Evolutionary conservation across 208 protist species (phyloP).

Genomic region (Willaertia magna): DNA sequence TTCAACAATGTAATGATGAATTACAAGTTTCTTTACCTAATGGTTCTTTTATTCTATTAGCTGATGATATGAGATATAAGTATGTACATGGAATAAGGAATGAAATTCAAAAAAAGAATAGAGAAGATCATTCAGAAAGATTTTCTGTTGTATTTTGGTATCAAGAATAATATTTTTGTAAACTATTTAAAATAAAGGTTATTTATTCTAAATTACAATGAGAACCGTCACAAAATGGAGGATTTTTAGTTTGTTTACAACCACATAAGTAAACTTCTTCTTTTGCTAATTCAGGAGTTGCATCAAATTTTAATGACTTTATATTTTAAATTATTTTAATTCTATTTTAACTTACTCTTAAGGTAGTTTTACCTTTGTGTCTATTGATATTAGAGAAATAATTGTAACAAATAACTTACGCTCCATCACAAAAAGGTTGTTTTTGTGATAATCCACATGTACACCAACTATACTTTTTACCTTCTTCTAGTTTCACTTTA

Average conservation of each 20-base stretch:
- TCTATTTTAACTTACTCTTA: too few species aligned
- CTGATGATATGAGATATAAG: neutral
- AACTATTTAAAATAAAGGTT: neutral
- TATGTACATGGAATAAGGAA: neutral
- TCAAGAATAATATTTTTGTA: neutral
- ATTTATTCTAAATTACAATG: neutral
- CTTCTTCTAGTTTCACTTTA: constrained; percentile 10
- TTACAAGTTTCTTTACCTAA: neutral
- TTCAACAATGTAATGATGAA: neutral
- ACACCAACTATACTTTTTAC: neutral
- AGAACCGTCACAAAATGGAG: neutral
- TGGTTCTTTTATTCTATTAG: neutral
- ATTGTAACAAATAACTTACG: neutral
- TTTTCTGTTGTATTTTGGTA: neutral
- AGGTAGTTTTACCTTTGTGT: too few species aligned
- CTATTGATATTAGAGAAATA: neutral
- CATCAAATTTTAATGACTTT: constrained; percentile 5
- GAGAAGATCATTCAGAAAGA: neutral
- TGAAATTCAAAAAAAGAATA: neutral
- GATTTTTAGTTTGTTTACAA: neutral
- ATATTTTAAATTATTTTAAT: too few species aligned
- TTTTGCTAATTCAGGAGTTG: neutral
- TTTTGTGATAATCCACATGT: constrained; percentile 3
- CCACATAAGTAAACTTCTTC: neutral
- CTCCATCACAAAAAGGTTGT: constrained; percentile 8